A percentile compares a stretch with the other conserved stretches of the same genome.
These are phyloP conservation scores for Mycena pura DNA, from an alignment of 768 basidiomycete genomes.

Conservation along the genomic window DNA sequence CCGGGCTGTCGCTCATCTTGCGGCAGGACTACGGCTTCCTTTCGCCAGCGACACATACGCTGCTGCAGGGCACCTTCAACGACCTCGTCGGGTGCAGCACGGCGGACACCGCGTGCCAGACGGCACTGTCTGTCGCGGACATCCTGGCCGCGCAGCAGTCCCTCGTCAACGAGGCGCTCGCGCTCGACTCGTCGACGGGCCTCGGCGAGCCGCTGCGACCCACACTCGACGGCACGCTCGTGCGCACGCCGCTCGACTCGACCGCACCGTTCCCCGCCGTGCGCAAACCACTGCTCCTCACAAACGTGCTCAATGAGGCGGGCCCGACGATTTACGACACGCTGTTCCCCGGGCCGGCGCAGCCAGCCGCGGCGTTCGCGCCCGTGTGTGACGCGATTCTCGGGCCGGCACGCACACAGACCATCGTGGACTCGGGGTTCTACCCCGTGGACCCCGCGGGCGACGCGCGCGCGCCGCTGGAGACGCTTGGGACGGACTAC, in stretches of 20 bases:
- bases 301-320: slow-evolving; percentile 76
- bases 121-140: slow-evolving; percentile 50
- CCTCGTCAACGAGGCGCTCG: slow-evolving; percentile 48
- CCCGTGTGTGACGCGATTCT: slow-evolving; percentile 49
- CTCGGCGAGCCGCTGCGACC: slow-evolving; percentile 68
- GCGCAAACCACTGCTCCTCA: slow-evolving; percentile 71
- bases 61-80: slow-evolving; percentile 61
- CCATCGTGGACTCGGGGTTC: slow-evolving; percentile 50
- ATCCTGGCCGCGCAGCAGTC: slow-evolving; percentile 62
- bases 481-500: slow-evolving; percentile 69
- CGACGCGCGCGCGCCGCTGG: slow-evolving; percentile 59
- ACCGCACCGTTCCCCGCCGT: slow-evolving; percentile 63
- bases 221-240: slow-evolving; percentile 65
- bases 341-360: slow-evolving; percentile 39
- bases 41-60: slow-evolving; percentile 55
- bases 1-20: slow-evolving; percentile 1
- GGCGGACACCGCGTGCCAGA: slow-evolving; percentile 56
- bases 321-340: slow-evolving; percentile 59
- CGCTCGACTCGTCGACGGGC: slow-evolving; percentile 61
- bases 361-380: slow-evolving; percentile 50
- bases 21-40: slow-evolving; percentile 76
- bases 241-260: slow-evolving; percentile 71
- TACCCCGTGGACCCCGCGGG: slow-evolving; percentile 47
- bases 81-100: slow-evolving; percentile 51
- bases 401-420: slow-evolving; percentile 50